A percentile compares a stretch with the other conserved stretches of the same genome.
These are phyloP conservation scores for Diplodia intermedia DNA, from an alignment of 2,329 filamentous ascomycete species.

Conservation along the genomic window DNA sequence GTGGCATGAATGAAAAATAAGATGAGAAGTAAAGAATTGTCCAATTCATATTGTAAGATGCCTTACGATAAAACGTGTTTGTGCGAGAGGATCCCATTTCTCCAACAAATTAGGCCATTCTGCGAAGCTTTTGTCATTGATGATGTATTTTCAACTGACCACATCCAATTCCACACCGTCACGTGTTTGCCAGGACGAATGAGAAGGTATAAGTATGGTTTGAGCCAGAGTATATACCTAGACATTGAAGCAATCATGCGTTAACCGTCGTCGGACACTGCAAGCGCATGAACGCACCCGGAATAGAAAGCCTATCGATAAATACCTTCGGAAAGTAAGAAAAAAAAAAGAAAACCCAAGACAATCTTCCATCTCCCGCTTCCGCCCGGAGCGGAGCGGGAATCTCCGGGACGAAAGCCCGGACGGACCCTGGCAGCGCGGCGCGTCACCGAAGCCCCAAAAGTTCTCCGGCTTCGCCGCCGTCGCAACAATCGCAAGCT, in stretches of 20 bases:
- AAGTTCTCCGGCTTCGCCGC: constrained; percentile 21
- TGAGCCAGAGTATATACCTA: too few species aligned
- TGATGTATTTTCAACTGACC: too few species aligned
- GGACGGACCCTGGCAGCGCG: not conserved
- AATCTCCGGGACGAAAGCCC: constrained; percentile 7
- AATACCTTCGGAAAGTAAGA: too few species aligned
- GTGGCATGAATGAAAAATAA: not conserved
- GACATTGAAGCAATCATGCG: too few species aligned
- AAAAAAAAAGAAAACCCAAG: not conserved
- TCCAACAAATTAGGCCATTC: too few species aligned
- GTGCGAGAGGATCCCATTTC: too few species aligned
- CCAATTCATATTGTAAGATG: not conserved
- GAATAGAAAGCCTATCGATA: too few species aligned
- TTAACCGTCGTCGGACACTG: not conserved
- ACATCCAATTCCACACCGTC: too few species aligned
- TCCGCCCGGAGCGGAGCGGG: constrained; percentile 2
- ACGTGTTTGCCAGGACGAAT: too few species aligned
- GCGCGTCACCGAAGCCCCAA: constrained; percentile 27
- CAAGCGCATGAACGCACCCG: not conserved
- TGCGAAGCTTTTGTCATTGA: too few species aligned
- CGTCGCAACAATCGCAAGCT: not conserved
- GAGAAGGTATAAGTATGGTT: too few species aligned
- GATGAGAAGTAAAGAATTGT: not conserved
- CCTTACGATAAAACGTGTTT: not conserved
- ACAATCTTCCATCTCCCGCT: not conserved